A percentile compares a stretch with the other conserved stretches of the same genome.
phyloP scores from a whole-genome alignment of 2,329 filamentous ascomycete species.

The Aureobasidium uvarum region DNA sequence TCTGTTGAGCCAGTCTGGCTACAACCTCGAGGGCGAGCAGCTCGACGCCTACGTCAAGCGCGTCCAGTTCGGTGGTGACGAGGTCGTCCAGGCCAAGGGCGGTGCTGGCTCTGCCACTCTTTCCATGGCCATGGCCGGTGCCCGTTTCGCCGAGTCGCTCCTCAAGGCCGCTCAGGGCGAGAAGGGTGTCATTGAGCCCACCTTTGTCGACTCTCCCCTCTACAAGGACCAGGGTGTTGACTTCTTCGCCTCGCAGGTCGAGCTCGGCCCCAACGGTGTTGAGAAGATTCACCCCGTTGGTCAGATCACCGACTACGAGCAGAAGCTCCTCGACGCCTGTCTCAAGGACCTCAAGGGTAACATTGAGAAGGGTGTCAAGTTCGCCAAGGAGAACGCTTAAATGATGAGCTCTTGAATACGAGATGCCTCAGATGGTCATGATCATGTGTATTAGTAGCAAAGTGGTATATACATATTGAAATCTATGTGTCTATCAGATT shows the following conservation, averaged over 20 bases:
- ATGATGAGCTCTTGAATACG: constrained; percentile 19
- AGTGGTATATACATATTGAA: constrained; percentile 17
- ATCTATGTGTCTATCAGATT: constrained; percentile 2
- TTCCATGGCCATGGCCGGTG: constrained; percentile 97
- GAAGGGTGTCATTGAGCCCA: constrained; percentile 93
- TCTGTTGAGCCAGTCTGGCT: constrained; percentile 89
- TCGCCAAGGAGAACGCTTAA: constrained; percentile 58
- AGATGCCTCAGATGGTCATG: background rate
- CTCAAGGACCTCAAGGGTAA: constrained; percentile 85
- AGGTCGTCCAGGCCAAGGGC: constrained; percentile 99
- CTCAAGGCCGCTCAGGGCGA: constrained; percentile 90
- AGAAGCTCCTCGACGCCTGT: constrained; percentile 84
- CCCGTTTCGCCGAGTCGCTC: constrained; percentile 80
- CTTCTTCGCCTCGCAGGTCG: constrained; percentile 94
- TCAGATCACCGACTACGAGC: constrained; percentile 78
- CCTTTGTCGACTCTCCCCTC: constrained; percentile 93
- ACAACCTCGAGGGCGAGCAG: constrained; percentile 77
- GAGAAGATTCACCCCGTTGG: constrained; percentile 90
- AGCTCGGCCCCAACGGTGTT: constrained; percentile 94
- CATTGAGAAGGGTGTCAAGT: constrained; percentile 84
- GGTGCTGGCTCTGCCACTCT: constrained; percentile 95
- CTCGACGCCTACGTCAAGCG: constrained; percentile 79
- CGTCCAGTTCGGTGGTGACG: constrained; percentile 98
- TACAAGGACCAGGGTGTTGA: constrained; percentile 98
- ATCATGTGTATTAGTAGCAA: constrained; percentile 23